Evolutionary conservation across 2,329 filamentous ascomycete species (phyloP), one percentile per base, ranked within the genome.

Genomic region (Grosmannia serpens): DNA sequence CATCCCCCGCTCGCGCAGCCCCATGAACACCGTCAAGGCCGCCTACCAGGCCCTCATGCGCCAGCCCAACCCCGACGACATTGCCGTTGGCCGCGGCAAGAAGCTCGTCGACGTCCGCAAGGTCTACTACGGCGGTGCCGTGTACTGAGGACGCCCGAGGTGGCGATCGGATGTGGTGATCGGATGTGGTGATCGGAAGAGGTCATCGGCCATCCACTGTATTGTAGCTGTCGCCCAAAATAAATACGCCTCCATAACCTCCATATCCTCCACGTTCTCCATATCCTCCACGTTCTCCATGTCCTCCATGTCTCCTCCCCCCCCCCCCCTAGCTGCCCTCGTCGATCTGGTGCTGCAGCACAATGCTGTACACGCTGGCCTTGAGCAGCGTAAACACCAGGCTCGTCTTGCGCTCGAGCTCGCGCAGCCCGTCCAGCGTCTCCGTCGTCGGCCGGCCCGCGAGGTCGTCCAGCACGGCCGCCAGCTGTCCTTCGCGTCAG

Each of bases 11-110:
- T 89, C 89, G 62, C 84, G 91, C 67, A 97, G 96, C 78, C 90
- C 91, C 65, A 96, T 97, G 91, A 99, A 99, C 77, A 89, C 91
- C 22, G 88, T 96, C 74, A 96, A 96, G 77, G 94, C 94, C 17
- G 82, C 90, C 47, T 89, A 88, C 73, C 73, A 92, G 71, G 92
- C 91, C 6, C 77, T 99, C 62, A 82, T 83, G 71, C 87, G 79
- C 75, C 94, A 99, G 76, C 83, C 83, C 61, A 79, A 95, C 68
- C 94, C 94, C 33, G 89, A 97, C 70, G 85, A 92, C 69, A 86
- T 99, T 69, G 94, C 94, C 59, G 81, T 88, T 55, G 92, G 90
- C 56, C 78, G 91, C 63, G 92, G 94, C 61, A 92, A 89, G 82
- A 99, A 99, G 81, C 71, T 99, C 69, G 91, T 99, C 38, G 94